Evolutionary conservation across 169 alveolate species (phyloP).

Genomic region (Eimeria sp.): DNA sequence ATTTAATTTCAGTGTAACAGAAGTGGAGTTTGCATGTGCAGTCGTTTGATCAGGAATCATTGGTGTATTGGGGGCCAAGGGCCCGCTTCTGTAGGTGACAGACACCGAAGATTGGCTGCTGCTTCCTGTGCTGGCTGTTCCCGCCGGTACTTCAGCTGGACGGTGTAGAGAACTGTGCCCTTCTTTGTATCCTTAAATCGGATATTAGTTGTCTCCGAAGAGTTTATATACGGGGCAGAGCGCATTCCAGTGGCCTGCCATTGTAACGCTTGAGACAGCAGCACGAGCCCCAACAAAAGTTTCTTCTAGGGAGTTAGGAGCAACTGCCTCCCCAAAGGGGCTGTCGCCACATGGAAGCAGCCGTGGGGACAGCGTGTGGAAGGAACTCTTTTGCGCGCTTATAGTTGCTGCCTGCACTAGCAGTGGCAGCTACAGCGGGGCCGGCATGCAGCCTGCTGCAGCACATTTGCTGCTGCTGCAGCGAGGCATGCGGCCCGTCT

Average conservation of each 20-base stretch:
- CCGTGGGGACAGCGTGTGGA: slow-evolving; percentile 9
- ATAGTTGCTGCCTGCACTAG: slow-evolving; percentile 29
- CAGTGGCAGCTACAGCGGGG: slow-evolving; percentile 50
- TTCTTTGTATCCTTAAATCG: background rate
- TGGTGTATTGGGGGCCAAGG: slow-evolving; percentile 8
- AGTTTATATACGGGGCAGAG: background rate
- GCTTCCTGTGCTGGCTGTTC: background rate
- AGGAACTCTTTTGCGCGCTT: background rate
- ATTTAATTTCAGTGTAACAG: background rate
- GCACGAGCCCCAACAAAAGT: background rate
- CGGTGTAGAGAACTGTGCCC: background rate
- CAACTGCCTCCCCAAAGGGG: background rate
- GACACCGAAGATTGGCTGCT: slow-evolving; percentile 44
- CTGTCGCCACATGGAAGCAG: background rate
- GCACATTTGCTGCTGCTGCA: slow-evolving; percentile 75
- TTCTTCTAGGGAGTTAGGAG: background rate
- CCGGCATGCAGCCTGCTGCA: slow-evolving; percentile 80
- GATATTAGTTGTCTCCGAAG: background rate
- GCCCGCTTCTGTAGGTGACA: background rate
- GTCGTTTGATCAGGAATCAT: background rate
- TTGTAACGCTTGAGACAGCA: background rate
- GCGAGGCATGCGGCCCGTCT: slow-evolving; percentile 54
- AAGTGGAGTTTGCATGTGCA: background rate
- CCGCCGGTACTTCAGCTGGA: background rate
- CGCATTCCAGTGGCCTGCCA: background rate